These are phyloP conservation scores for Hypoxylon sp. DNA, from an alignment of 2,329 filamentous ascomycete genomes.

Conservation along the genomic window DNA sequence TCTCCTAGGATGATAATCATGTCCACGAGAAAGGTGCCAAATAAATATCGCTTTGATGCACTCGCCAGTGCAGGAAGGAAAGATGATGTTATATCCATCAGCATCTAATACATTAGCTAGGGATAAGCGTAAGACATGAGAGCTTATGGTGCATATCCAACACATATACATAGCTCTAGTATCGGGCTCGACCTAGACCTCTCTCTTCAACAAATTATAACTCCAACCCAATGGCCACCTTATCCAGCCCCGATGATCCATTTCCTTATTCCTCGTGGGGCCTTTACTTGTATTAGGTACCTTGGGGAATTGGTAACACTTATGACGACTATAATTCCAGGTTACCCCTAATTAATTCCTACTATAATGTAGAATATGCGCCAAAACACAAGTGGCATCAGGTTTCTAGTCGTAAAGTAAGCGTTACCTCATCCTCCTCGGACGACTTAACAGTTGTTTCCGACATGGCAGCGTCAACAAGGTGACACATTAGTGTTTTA, in stretches of 20 bases:
- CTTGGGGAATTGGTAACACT: neutral
- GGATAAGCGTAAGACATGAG: too few relatives aligned
- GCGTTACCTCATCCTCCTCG: conserved; percentile 3
- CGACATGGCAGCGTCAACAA: conserved; percentile 1
- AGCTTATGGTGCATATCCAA: too few relatives aligned
- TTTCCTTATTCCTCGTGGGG: neutral
- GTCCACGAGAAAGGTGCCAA: too few relatives aligned
- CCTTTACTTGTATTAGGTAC: neutral
- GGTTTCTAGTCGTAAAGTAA: neutral
- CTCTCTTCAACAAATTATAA: neutral
- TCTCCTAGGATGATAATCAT: neutral
- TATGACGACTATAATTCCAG: neutral
- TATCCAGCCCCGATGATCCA: neutral
- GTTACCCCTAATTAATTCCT: neutral
- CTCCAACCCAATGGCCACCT: neutral
- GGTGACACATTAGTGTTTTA: neutral
- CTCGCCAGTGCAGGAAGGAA: too few relatives aligned
- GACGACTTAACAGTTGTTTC: neutral
- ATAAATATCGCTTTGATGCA: too few relatives aligned
- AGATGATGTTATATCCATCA: too few relatives aligned
- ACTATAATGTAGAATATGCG: neutral
- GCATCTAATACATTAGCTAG: too few relatives aligned
- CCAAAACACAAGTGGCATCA: neutral
- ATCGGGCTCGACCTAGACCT: too few relatives aligned
- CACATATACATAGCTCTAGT: too few relatives aligned